Base-by-base conservation (phyloP, 176 grass and related monocot species). In the Lolium multiflorum region DNA sequence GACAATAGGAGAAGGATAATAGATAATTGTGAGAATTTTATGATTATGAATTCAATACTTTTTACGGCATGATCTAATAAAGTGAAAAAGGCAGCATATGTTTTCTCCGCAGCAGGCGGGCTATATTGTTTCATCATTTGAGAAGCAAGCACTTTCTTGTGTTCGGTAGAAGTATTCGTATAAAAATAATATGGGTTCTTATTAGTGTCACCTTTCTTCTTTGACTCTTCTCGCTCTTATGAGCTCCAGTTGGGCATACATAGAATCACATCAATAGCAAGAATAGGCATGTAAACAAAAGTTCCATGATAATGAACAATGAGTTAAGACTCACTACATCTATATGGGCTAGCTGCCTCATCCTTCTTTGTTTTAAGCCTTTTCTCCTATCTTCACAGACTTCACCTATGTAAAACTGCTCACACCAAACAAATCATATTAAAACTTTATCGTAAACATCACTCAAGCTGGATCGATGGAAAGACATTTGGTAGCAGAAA, bases 101-200 rank as follows among this genome's bases (percentile, higher is more conserved):
- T 86, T 84, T 92, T 92, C 60, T 95, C 90, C 47, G 92, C 88
- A 16, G 83, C 75, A 54, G 18, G 80, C 1, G 88, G 93, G 54
- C 68, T 95, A 77, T 95, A 95, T 82, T 95, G 85, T 58, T 92
- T 95, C 2, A 88, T 91, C 91, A 95, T 89, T 72, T 95, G 83
- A 77, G 58, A 56, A 56, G 91, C 86, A 24, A 92, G 88, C 7
- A 68, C 44, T 47, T 95, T 95, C 52, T 91, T 87, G 20, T 91
- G 86, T 68, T 90, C 93, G 78, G 54, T 56, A 24, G 62, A 48
- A 37, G 86, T 95, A 8, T 78, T 22, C 4, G 83, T 86, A 74
- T 92, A 86, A 26, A 92, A 17, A 64, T 87, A 92, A 89, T 95
- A 88, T 90, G 88, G 4, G 88, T 90, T 95, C 24, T 95, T 88